Evolutionary conservation across 2,329 filamentous ascomycete species (phyloP).

Genomic region (Calonectria naviculata): DNA sequence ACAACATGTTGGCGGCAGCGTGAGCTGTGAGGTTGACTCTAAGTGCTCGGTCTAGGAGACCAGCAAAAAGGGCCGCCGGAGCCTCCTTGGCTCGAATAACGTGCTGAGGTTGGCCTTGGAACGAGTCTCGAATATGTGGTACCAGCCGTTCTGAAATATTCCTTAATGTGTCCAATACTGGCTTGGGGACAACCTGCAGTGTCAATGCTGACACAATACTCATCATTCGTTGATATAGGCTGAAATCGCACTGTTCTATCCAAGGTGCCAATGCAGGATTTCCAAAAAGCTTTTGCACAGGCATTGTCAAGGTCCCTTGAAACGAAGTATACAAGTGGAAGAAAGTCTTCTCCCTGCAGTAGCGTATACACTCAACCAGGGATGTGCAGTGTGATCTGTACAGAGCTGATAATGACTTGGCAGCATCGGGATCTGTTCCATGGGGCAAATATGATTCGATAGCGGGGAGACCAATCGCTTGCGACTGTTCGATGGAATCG

Average conservation of each 20-base stretch:
- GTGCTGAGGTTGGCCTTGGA: conserved; percentile 85
- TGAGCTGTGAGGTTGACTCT: conserved; percentile 95
- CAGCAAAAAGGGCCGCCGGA: conserved; percentile 89
- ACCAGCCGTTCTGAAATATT: conserved; percentile 88
- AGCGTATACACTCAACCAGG: conserved; percentile 93
- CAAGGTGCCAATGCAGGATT: conserved; percentile 85
- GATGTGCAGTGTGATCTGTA: conserved; percentile 97
- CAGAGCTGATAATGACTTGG: conserved; percentile 84
- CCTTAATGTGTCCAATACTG: conserved; percentile 86
- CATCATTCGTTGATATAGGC: conserved; percentile 98
- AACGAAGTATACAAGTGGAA: conserved; percentile 96
- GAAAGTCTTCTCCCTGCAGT: conserved; percentile 96
- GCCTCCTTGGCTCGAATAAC: conserved; percentile 88
- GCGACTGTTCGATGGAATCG: conserved; percentile 65
- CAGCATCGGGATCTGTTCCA: conserved; percentile 87
- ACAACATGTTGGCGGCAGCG: conserved; percentile 91
- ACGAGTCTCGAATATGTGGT: conserved; percentile 84
- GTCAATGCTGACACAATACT: conserved; percentile 89
- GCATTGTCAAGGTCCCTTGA: conserved; percentile 95
- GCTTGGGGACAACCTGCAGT: conserved; percentile 89
- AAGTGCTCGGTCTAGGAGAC: conserved; percentile 85
- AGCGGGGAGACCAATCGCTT: conserved; percentile 82
- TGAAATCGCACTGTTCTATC: conserved; percentile 96
- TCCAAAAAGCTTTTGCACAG: conserved; percentile 91
- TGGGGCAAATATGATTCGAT: conserved; percentile 84